These are phyloP conservation scores for Dunaliella primolecta DNA, from an alignment of 139 green algal genomes.

Conservation along the genomic window DNA sequence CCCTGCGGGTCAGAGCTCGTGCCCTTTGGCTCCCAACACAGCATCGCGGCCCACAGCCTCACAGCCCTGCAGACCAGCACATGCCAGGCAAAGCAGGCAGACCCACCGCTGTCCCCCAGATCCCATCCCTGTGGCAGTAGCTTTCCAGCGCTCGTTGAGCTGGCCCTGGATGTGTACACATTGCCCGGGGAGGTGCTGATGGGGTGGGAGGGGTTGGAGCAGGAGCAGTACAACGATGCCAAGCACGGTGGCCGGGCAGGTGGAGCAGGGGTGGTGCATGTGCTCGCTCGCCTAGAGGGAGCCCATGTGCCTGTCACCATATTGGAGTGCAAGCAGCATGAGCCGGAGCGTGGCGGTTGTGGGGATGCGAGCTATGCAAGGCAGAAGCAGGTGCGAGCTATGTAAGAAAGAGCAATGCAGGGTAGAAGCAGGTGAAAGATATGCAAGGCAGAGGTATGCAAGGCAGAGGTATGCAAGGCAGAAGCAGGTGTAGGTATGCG, in stretches of 20 bases:
- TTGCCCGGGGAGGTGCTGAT: neutral
- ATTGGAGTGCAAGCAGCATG: no score
- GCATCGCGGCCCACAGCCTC: neutral
- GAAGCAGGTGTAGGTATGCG: no score
- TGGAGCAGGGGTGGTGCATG: neutral
- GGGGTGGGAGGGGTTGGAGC: neutral
- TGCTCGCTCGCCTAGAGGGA: neutral
- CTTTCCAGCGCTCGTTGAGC: neutral
- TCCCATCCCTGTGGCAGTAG: neutral
- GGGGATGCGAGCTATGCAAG: neutral
- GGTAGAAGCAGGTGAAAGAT: no score
- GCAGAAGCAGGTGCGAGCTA: no score
- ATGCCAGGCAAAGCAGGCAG: neutral
- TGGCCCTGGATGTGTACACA: neutral
- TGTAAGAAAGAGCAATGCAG: no score
- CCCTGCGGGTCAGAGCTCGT: neutral
- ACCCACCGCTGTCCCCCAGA: no score
- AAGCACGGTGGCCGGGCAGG: neutral
- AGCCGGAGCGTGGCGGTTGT: no score
- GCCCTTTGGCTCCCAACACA: neutral
- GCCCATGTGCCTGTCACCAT: neutral
- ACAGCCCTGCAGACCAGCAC: neutral
- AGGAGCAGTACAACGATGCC: neutral
- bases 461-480: no score
- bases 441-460: no score